Base-by-base conservation (phyloP, 257 asterid genomes). In the Rhazya stricta region DNA sequence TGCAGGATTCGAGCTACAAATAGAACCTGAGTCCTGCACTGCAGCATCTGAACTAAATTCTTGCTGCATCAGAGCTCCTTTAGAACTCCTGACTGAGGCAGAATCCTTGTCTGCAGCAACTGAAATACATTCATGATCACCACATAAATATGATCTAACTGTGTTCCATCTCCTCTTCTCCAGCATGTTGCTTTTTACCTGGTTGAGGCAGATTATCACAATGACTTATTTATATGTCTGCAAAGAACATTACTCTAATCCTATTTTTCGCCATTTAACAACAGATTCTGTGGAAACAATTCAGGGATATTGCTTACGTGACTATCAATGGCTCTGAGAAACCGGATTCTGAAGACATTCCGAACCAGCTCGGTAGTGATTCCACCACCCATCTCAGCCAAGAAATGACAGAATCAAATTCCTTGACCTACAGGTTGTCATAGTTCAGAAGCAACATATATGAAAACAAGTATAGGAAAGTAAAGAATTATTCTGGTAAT, bases 161-260 rank as follows among this genome's bases (percentile, higher is more conserved):
- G 90, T 82, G 50, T 79, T 82, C 92, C 92, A 88, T 61, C 80
- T 77, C 76, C 76, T 85, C 79, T 73, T 88, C 6, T 84, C 91
- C 27, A 67, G 78, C 67, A 76, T 76, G 43, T 53, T 80, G 80
- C 68, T 81, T 56, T 54, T 85, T 15, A 45, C 78, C 78, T 86
- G 82, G n/a, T n/a, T n/a, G n/a, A n/a, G n/a, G n/a, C n/a, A n/a
- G n/a, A n/a, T n/a, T n/a, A n/a, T n/a, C n/a, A n/a, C n/a, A n/a
- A n/a, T n/a, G n/a, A n/a, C n/a, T n/a, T n/a, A n/a, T n/a, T n/a
- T n/a, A n/a, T n/a, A n/a, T n/a, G n/a, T n/a, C n/a, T n/a, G n/a
- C n/a, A n/a, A n/a, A n/a, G n/a, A n/a, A n/a, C n/a, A n/a, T n/a
- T n/a, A n/a, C n/a, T n/a, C n/a, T n/a, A n/a, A n/a, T n/a, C n/a